Percentiles rank a stretch among this genome's conserved stretches.
phyloP scores from a whole-genome alignment of 2,329 filamentous ascomycete genomes.

The Elsinoe ampelina region DNA sequence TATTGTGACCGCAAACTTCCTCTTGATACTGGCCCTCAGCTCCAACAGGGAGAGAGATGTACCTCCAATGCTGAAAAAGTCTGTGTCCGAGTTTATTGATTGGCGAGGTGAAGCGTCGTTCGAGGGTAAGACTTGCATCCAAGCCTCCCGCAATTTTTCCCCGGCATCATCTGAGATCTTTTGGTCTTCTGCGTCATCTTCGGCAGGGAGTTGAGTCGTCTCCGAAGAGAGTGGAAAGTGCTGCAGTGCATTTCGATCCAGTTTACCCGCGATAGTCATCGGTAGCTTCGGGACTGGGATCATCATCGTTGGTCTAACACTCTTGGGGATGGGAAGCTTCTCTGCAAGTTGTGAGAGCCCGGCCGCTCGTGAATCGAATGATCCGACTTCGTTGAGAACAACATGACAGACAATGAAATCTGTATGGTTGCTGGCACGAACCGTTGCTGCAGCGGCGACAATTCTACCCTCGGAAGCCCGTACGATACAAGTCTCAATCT shows the following conservation, averaged over 20 bases:
- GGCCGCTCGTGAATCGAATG: neutral
- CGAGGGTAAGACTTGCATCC: neutral
- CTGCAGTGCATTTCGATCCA: neutral
- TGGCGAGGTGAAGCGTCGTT: neutral
- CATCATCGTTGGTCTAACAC: neutral
- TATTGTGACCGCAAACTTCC: neutral
- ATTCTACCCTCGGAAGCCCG: neutral
- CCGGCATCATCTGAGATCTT: neutral
- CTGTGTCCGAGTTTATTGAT: neutral
- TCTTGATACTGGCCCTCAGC: neutral
- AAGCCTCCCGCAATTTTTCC: neutral
- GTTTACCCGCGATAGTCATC: neutral
- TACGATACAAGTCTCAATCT: conserved; percentile 28
- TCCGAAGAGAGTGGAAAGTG: neutral
- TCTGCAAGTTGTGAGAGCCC: neutral
- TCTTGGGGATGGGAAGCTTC: neutral
- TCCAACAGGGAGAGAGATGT: neutral
- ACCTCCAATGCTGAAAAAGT: neutral
- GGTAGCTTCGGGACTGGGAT: neutral
- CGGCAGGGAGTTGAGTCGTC: neutral
- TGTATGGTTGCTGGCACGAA: neutral
- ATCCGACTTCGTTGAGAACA: neutral
- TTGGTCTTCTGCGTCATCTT: neutral
- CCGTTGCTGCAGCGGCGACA: neutral
- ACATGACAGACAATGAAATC: neutral